Base-by-base conservation (phyloP, 1,139 yeast genomes). In the Zygoascus sp. region DNA sequence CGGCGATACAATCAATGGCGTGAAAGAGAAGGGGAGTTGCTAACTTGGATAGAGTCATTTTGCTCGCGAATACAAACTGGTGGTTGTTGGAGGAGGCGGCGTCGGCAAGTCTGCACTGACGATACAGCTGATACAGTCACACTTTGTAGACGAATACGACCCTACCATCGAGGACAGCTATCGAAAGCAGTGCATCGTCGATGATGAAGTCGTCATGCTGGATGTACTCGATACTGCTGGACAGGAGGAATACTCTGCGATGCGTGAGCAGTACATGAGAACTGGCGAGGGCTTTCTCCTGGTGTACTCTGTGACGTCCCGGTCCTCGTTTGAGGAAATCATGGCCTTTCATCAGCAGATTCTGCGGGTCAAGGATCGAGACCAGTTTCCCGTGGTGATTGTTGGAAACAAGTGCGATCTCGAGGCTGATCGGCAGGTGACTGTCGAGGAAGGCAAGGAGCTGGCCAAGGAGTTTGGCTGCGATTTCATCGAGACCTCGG, bases 151-250 rank as follows among this genome's bases (percentile, higher is more conserved):
- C 65, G 96, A 92, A 61, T 92, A 92, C 61, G 97, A 92, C 68
- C 98, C 98, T 13, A 92, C 98, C 20, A 92, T 92, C 61, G 98
- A 94, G 68, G 98, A 92, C 65, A 87, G 96, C 1, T 92, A 92
- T 67, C 75, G 97, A 50, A 92, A 90, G 61, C 95, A 89, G 58
- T 81, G 90, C 53, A 94, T 86, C 61, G 83, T 92, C 41, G 97
- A 92, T 67, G 96, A 94, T 42, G 80, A 95, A 61, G 83, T 92
- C 5, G 89, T 96, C 59, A 89, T 88, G 59, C 74, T 92, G 56
- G 97, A 92, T 67, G 88, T 92, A 47, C 77, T 92, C 64, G 98
- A 92, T 67, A 92, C 98, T 35, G 97, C 98, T 11, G 98, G 98
- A 40, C 97, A 90, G 72, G 98, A 92, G 68, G 97, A 92, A 68